Base-by-base conservation (phyloP, 2,329 filamentous ascomycete species). In the Cylindrodendrum hubeiense region DNA sequence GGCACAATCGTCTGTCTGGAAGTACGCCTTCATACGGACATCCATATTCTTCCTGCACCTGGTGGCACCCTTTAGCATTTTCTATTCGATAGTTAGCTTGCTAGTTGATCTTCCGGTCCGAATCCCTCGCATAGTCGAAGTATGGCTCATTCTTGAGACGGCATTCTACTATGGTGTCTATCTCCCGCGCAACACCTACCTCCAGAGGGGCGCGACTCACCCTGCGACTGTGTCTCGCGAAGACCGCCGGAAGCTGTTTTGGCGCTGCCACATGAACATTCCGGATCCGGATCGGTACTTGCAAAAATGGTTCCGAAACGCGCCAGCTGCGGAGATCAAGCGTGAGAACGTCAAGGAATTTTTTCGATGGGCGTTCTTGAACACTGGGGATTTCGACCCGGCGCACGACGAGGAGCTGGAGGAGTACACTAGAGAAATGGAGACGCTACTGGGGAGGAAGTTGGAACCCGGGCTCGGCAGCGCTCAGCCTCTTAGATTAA, bases 301-400 rank as follows among this genome's bases (percentile, higher is more conserved):
- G 28, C 78, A 75, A 54, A 84, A 82, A 67, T 91, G 89, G 89
- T 90, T 90, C 71, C 76, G 85, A 24, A 84, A 84, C 28, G 86
- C 87, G 8, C 78, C 82, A 17, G 51, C 79, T 3, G 77, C 80
- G 28, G 86, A 89, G 28, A 86, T 91, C 49, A 83, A 84, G 59
- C 79, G 83, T 15, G 87, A 90, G 33, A 89, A 90, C 73, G 71
- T 90, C 54, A 87, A 86, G 75, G 86, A 89, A 59, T 90, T 89
- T 73, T 80, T 88, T 21, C 77, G 83, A n/a, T 91, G 88, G 89
- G 87, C 85, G 1, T 86, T 90, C 56, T 82, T 87, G 51, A 86
- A 85, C 66, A 79, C 80, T 10, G 81, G 79, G 10, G 78, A 83
- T 4, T 75, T 77, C 51, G 78, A 80, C 26, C 75, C 79, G 6